These are phyloP conservation scores for Colletotrichum tamarilloi DNA, from an alignment of 2,329 filamentous ascomycete species.

Conservation along the genomic window DNA sequence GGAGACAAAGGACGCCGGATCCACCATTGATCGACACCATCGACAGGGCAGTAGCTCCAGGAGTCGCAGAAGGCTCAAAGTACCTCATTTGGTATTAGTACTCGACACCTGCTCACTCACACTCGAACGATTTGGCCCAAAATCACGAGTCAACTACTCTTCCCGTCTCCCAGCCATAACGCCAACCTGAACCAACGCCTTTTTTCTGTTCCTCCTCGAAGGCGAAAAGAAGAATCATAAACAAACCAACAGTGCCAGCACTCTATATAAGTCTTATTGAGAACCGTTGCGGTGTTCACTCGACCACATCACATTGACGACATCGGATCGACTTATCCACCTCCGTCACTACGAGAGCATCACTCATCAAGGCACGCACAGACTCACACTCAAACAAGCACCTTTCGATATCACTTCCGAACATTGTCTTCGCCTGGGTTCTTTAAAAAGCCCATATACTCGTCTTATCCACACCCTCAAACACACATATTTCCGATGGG, in stretches of 20 bases:
- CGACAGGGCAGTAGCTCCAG: constrained; percentile 23
- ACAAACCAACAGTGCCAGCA: not conserved
- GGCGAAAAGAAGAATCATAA: not conserved
- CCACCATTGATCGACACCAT: constrained; percentile 34
- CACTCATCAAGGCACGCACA: not conserved
- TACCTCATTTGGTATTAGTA: constrained; percentile 31
- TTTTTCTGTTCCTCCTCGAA: not conserved
- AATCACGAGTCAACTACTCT: constrained; percentile 27
- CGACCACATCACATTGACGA: constrained; percentile 22
- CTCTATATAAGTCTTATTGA: not conserved
- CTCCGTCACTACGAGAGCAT: constrained; percentile 7
- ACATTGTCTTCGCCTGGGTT: not conserved
- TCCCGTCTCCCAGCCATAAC: constrained; percentile 14
- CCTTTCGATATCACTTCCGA: constrained; percentile 3
- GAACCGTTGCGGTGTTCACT: not conserved
- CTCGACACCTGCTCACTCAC: constrained; percentile 17
- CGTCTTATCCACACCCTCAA: not conserved
- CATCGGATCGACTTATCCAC: constrained; percentile 11
- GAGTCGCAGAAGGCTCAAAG: not conserved
- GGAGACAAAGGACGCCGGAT: constrained; percentile 32
- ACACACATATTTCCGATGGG: constrained; percentile 34
- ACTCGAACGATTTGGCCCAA: constrained; percentile 20
- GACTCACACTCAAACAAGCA: not conserved
- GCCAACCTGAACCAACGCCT: not conserved
- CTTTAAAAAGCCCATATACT: not conserved